Evolutionary conservation across 1,284 basidiomycete genomes (phyloP).

Genomic region (Pseudozyma hubeiensis): DNA sequence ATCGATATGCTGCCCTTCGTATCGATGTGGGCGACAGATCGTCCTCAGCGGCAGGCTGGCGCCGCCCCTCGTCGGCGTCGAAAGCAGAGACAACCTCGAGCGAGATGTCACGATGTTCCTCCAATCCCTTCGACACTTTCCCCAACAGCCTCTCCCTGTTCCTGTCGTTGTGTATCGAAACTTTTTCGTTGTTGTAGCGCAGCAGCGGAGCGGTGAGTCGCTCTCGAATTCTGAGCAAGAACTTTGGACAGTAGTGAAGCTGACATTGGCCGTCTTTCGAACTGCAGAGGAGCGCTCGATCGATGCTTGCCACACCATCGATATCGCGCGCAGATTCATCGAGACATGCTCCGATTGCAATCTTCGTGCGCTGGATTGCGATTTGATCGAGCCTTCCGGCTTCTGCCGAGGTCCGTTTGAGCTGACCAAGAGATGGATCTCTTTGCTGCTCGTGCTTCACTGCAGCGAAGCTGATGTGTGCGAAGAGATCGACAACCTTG

Average conservation of each 20-base stretch:
- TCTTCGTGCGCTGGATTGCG: slow-evolving; percentile 7
- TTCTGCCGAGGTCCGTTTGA: slow-evolving; percentile 11
- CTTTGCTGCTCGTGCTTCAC: not conserved
- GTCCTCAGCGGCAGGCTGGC: slow-evolving; percentile 4
- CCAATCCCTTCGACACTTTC: slow-evolving; percentile 18
- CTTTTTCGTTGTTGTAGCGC: slow-evolving; percentile 29
- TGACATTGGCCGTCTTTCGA: not conserved
- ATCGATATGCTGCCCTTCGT: too few relatives aligned
- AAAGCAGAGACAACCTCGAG: slow-evolving; percentile 1
- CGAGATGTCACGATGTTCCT: slow-evolving; percentile 19
- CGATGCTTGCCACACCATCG: slow-evolving; percentile 32
- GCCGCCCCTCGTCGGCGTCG: not conserved
- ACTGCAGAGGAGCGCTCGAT: slow-evolving; percentile 9
- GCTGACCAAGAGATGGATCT: slow-evolving; percentile 10
- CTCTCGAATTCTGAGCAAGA: too few relatives aligned
- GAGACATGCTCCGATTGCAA: slow-evolving; percentile 9
- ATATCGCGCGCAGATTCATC: slow-evolving; percentile 17
- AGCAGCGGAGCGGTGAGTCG: slow-evolving; percentile 19
- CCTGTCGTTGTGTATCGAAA: slow-evolving; percentile 13
- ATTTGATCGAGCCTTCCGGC: not conserved
- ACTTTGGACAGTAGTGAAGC: not conserved
- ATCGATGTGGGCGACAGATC: slow-evolving; percentile 2
- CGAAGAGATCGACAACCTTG: not conserved
- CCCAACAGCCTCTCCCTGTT: slow-evolving; percentile 13
- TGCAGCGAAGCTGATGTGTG: not conserved